Base-by-base conservation (phyloP, 176 grass and related monocot genomes). In the Melocanna baccifera region DNA sequence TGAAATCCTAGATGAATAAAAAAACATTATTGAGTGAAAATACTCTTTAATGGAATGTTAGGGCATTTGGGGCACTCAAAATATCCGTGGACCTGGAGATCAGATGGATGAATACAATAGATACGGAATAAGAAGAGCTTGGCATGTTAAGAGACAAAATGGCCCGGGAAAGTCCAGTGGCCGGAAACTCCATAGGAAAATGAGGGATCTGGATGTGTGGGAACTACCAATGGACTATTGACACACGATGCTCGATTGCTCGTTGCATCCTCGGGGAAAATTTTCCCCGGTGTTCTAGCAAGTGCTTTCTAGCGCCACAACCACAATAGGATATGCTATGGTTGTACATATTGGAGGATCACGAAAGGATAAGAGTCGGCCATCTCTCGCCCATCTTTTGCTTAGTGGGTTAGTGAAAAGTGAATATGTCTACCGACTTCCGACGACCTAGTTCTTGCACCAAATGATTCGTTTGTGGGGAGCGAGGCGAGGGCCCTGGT, bases 221-320 rank as follows among this genome's bases (percentile, higher is more conserved):
- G 95, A 98, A 18, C 80, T 94, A 23, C 95, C 95, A 36, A 86
- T 94, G 88, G 95, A 97, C 9, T 94, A 94, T 28, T 93, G 77
- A 86, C 75, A 73, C 41, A 32, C 18, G 1, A 7, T 46, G 36
- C 28, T 79, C 47, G 61, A 62, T 66, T 12, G 23, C 26, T 71
- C 30, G 59, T 16, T 7, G 18, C 78, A 39, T 43, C 30, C 25
- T 22, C 65, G 41, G 58, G 13, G 47, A 66, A 78, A 67, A 5
- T 45, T 55, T 75, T 9, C 16, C 62, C 63, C 4, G 2, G 25
- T 70, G 58, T 65, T 77, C 52, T 19, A 25, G 57, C 29, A 36
- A 68, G 81, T 69, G 82, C 69, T 59, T 56, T 71, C 5, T 53
- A 36, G 28, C 67, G 11, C 56, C 12, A 1, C 62, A 34, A 50